Evolutionary conservation across 345 rosid genomes (phyloP).

Genomic region (Gossypium rotundifolium): DNA sequence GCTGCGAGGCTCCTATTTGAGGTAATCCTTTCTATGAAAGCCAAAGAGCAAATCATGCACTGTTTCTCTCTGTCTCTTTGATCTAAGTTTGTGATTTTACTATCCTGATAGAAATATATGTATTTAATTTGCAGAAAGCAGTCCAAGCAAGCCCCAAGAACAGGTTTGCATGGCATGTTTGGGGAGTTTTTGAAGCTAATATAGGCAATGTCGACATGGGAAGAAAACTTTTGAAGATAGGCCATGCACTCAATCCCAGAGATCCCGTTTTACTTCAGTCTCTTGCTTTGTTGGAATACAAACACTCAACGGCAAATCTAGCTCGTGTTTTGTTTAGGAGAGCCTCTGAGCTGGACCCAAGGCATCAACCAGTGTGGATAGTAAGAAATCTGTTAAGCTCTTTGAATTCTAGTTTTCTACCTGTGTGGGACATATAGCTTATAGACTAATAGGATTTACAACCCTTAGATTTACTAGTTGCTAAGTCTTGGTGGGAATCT

Average conservation of each 20-base stretch:
- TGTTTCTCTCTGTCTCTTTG: neutral
- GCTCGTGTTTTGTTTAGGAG: conserved; percentile 67
- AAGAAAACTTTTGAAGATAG: conserved; percentile 85
- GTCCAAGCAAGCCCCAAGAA: conserved; percentile 95
- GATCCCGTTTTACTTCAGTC: conserved; percentile 96
- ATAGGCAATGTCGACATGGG: conserved; percentile 60
- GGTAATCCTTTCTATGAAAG: conserved; percentile 35
- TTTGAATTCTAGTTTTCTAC: neutral
- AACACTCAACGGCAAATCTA: conserved; percentile 67
- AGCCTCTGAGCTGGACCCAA: conserved; percentile 83
- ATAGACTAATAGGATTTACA: neutral
- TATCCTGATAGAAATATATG: conserved; percentile 5
- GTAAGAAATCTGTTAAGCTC: conserved; percentile 41
- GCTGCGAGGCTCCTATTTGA: conserved; percentile 81
- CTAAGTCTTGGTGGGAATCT: neutral
- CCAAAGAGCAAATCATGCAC: too few relatives aligned
- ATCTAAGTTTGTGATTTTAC: neutral
- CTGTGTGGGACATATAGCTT: neutral
- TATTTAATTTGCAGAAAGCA: conserved; percentile 53
- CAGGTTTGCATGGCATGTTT: conserved; percentile 93
- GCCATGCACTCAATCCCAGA: conserved; percentile 83
- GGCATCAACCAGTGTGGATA: conserved; percentile 94
- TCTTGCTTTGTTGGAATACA: conserved; percentile 83
- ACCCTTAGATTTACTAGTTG: neutral
- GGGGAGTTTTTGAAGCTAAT: conserved; percentile 90